These are phyloP conservation scores for Colletotrichum orchidophilum DNA, from an alignment of 2,329 filamentous ascomycete genomes.

Conservation along the genomic window DNA sequence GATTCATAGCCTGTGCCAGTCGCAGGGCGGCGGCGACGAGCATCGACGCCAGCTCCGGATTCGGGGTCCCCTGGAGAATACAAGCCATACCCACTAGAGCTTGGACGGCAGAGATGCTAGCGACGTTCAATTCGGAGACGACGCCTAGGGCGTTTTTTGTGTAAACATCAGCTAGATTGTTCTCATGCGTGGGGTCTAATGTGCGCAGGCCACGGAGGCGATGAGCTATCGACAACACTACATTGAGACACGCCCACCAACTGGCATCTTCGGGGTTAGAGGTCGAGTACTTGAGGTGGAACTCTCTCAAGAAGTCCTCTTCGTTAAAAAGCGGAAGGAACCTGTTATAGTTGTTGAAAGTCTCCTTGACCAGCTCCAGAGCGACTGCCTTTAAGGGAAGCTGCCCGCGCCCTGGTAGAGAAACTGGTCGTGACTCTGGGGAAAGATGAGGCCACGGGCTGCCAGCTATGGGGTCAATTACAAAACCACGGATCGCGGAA, in stretches of 20 bases:
- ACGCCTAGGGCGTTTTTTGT: conserved; percentile 36
- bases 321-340: conserved; percentile 37
- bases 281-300: conserved; percentile 30
- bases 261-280: conserved; percentile 28
- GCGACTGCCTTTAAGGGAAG: conserved; percentile 33
- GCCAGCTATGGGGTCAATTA: not conserved
- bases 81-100: conserved; percentile 38
- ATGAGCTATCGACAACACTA: conserved; percentile 36
- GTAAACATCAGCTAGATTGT: conserved; percentile 32
- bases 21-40: conserved; percentile 36
- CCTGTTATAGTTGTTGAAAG: conserved; percentile 21
- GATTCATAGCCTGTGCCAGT: conserved; percentile 37
- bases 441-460: not conserved
- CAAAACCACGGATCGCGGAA: not conserved
- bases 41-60: conserved; percentile 35
- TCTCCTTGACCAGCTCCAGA: conserved; percentile 28
- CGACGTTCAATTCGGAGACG: conserved; percentile 35
- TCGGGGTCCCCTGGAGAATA: conserved; percentile 38
- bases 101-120: conserved; percentile 36
- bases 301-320: conserved; percentile 7
- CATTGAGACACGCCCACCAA: conserved; percentile 40
- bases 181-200: conserved; percentile 31
- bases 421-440: conserved; percentile 9
- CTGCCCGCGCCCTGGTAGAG: conserved; percentile 13
- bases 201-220: conserved; percentile 37